These are phyloP conservation scores for Trametes maxima DNA, from an alignment of 768 basidiomycete species.

Conservation along the genomic window DNA sequence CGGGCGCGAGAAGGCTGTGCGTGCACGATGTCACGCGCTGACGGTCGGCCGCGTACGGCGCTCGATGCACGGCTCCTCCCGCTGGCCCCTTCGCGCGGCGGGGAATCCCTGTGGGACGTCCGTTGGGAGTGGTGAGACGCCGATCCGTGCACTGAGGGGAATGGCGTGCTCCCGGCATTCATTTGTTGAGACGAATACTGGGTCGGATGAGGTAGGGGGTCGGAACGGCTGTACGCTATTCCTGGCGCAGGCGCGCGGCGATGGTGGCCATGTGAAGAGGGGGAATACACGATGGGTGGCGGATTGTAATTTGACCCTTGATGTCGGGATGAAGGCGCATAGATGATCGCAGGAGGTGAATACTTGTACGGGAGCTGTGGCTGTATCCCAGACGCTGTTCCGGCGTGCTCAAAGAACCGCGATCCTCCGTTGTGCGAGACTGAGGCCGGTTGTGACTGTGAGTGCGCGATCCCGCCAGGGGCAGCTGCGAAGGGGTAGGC, in stretches of 20 bases:
- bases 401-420: slow-evolving; percentile 23
- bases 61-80: slow-evolving; percentile 19
- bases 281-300: slow-evolving; percentile 58
- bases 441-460: slow-evolving; percentile 42
- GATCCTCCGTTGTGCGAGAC: slow-evolving; percentile 25
- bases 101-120: slow-evolving; percentile 1
- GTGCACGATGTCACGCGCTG: slow-evolving; percentile 3
- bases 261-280: slow-evolving; percentile 26
- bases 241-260: slow-evolving; percentile 45
- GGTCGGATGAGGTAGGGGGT: slow-evolving; percentile 46
- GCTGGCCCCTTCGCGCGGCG: slow-evolving; percentile 15
- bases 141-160: slow-evolving; percentile 42
- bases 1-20: slow-evolving; percentile 2
- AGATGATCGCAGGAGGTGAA: slow-evolving; percentile 59
- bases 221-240: slow-evolving; percentile 72
- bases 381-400: slow-evolving; percentile 39
- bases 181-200: slow-evolving; percentile 36
- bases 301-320: slow-evolving; percentile 57
- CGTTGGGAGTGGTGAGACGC: slow-evolving; percentile 13
- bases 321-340: slow-evolving; percentile 52
- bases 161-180: slow-evolving; percentile 43
- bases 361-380: slow-evolving; percentile 37
- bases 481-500: slow-evolving; percentile 22
- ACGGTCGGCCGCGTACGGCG: slow-evolving; percentile 13
- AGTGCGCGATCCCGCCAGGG: slow-evolving; percentile 40